These are phyloP conservation scores for Ogataea salicorniae DNA, from an alignment of 805 yeast genomes.

Conservation along the genomic window DNA sequence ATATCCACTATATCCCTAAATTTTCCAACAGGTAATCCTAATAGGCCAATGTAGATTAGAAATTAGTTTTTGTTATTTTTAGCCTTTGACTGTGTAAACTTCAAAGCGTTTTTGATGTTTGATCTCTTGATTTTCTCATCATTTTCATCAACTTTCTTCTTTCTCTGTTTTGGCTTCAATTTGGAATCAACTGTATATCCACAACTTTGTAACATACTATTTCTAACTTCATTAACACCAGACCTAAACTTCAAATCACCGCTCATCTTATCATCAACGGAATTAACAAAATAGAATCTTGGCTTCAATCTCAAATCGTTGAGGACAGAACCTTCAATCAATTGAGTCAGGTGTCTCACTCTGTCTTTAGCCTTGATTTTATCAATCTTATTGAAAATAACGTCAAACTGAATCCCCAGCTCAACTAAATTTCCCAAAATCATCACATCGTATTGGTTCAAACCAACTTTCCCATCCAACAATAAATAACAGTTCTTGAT, in stretches of 20 bases:
- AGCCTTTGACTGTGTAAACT: constrained; percentile 2
- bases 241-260: constrained; percentile 28
- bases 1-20: neutral
- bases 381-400: constrained; percentile 77
- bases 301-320: constrained; percentile 39
- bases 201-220: constrained; percentile 48
- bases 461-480: constrained; percentile 55
- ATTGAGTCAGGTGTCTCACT: constrained; percentile 34
- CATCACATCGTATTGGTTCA: constrained; percentile 49
- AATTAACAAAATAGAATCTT: constrained; percentile 45
- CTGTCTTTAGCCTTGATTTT: constrained; percentile 33
- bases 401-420: constrained; percentile 63
- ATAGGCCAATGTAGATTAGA: no score
- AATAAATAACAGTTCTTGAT: constrained; percentile 58
- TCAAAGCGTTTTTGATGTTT: constrained; percentile 11
- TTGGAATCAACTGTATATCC: constrained; percentile 27
- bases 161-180: constrained; percentile 11
- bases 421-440: constrained; percentile 46
- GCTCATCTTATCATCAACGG: constrained; percentile 29
- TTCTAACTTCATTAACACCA: constrained; percentile 52
- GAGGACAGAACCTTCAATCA: constrained; percentile 34
- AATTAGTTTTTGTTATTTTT: neutral
- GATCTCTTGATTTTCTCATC: constrained; percentile 9
- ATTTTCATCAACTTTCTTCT: constrained; percentile 8
- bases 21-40: no score